These are phyloP conservation scores for Mycena galopus DNA, from an alignment of 768 basidiomycete species.

Conservation along the genomic window DNA sequence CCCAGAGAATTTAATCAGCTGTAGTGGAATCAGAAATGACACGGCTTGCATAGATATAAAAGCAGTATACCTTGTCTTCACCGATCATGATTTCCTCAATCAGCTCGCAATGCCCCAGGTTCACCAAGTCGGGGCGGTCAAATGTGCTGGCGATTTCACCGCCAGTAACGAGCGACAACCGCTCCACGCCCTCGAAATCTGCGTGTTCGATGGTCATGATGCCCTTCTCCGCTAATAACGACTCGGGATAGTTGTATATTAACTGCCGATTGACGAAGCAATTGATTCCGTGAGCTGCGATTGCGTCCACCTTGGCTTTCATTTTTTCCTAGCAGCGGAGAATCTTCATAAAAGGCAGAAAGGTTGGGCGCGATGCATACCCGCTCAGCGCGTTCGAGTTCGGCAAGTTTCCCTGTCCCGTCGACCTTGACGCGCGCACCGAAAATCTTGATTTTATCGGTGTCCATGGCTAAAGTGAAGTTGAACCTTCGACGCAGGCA, in stretches of 20 bases:
- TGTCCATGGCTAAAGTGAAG: constrained; percentile 90
- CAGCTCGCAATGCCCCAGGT: constrained; percentile 91
- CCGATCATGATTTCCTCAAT: constrained; percentile 99
- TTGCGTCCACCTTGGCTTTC: constrained; percentile 97
- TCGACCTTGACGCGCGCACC: constrained; percentile 97
- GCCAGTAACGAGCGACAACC: constrained; percentile 94
- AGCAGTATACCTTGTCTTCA: constrained; percentile 87
- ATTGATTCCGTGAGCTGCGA: constrained; percentile 95
- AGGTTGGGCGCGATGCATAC: constrained; percentile 54
- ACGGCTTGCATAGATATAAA: not conserved
- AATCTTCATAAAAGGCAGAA: constrained; percentile 2
- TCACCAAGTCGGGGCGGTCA: constrained; percentile 91
- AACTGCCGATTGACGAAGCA: constrained; percentile 98
- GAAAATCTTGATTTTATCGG: constrained; percentile 99
- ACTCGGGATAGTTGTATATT: constrained; percentile 99
- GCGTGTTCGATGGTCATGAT: constrained; percentile 98
- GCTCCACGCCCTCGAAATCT: constrained; percentile 98
- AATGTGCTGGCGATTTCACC: constrained; percentile 98
- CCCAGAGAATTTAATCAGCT: constrained; percentile 99
- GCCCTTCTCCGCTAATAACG: constrained; percentile 92
- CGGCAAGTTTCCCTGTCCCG: constrained; percentile 95
- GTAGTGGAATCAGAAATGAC: not conserved
- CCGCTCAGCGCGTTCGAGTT: constrained; percentile 95
- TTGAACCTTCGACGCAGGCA: constrained; percentile 6
- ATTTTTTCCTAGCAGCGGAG: constrained; percentile 90